Evolutionary conservation across 2,329 filamentous ascomycete genomes (phyloP).

Genomic region (Venturiaceae sp.): DNA sequence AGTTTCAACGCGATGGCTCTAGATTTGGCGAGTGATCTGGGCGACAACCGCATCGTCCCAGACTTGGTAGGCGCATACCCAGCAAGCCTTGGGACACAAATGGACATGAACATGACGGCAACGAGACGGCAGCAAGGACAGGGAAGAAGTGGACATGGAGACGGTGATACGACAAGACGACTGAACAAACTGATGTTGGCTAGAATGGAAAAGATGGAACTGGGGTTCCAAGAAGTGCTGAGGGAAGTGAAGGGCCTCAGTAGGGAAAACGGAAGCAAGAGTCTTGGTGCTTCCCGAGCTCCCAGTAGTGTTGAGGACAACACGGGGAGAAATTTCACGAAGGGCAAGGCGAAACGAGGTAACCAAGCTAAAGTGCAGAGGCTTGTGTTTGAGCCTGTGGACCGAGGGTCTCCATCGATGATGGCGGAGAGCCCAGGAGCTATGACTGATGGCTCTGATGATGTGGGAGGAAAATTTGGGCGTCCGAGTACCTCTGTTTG

Average conservation of each 20-base stretch:
- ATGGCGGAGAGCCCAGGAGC: neutral
- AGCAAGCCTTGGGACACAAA: constrained; percentile 69
- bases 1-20: constrained; percentile 34
- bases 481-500: neutral
- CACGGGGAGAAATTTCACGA: neutral
- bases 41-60: constrained; percentile 49
- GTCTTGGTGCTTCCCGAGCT: neutral
- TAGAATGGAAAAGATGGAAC: constrained; percentile 86
- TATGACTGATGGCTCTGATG: neutral
- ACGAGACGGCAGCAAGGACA: constrained; percentile 16
- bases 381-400: neutral
- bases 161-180: constrained; percentile 48
- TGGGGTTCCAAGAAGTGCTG: constrained; percentile 80
- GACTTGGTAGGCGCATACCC: constrained; percentile 54
- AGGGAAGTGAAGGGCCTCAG: constrained; percentile 48
- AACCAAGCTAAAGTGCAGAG: neutral
- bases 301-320: neutral
- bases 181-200: constrained; percentile 72
- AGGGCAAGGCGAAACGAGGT: neutral
- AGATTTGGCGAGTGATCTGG: constrained; percentile 64
- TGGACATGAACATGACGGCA: constrained; percentile 21
- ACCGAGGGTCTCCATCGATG: too few species aligned
- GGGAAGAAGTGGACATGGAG: constrained; percentile 20
- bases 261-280: neutral
- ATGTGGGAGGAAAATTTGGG: neutral